Base-by-base conservation (phyloP, 345 rosid species). In the Salix brachista region DNA sequence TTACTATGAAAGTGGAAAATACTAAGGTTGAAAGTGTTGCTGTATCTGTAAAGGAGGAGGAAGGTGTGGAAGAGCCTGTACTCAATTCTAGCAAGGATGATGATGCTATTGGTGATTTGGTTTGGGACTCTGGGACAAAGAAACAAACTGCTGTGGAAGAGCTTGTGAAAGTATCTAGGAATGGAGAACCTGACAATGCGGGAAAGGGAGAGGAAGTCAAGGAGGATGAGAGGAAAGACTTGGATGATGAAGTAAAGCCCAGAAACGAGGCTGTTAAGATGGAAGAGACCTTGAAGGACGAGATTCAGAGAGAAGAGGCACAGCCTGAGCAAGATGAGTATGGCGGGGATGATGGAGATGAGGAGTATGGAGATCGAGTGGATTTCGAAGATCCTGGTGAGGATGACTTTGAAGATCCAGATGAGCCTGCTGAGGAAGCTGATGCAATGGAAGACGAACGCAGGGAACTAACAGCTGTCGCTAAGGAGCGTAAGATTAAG, bases 341-440 rank as follows among this genome's bases (percentile, higher is more conserved):
- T 71, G 80, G 76, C 12, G 77, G 80, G 79, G 87, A 84, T 80
- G 89, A 84, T 61, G 85, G 81, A 42, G 80, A 78, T 69, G 92
- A 86, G 74, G 91, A 89, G 69, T 89, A 86, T 74, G 90, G 83
- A 56, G 93, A 90, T 80, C 77, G 82, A 67, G 81, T 90, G 46
- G 93, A 85, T 77, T 84, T 86, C 69, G 90, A 83, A 48, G 93
- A 86, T 44, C 88, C 82, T 67, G 88, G 79, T 12, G 89, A 89
- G 71, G 91, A 86, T 75, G 88, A 83, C 46, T 78, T 80, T n/a
- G 82, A 79, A n/a, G 89, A 85, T 82, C 81, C 80, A 3, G 88
- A 86, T 80, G 91, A 87, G 66, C 76, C 80, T 34, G 76, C 60
- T 44, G 88, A 80, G 77, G 90, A 86, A 80, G 73, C 77, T 52